phyloP scores from a whole-genome alignment of 345 rosid genomes.

The Sisymbrium altissimum region DNA sequence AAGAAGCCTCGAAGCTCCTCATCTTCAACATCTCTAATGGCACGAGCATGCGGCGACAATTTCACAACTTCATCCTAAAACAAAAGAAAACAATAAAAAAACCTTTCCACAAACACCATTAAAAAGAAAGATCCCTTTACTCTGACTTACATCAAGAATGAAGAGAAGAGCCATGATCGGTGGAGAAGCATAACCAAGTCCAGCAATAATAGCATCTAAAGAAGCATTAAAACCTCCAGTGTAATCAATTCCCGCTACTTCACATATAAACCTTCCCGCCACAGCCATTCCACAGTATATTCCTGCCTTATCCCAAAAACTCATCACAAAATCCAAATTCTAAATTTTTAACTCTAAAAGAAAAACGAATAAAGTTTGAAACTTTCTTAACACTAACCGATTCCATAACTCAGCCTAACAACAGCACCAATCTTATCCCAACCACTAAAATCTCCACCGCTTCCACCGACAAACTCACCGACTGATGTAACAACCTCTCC shows the following conservation, averaged over 20 bases:
- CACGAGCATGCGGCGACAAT: constrained; percentile 92
- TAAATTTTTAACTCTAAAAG: not conserved
- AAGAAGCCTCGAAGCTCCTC: constrained; percentile 93
- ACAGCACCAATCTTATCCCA: constrained; percentile 95
- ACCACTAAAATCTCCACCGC: constrained; percentile 48
- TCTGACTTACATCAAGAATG: constrained; percentile 70
- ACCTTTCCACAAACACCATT: not conserved
- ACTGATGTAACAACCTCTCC: constrained; percentile 77
- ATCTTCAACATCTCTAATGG: constrained; percentile 98
- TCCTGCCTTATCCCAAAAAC: constrained; percentile 37
- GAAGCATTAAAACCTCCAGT: constrained; percentile 76
- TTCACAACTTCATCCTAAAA: constrained; percentile 96
- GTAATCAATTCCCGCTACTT: constrained; percentile 73
- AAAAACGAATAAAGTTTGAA: not conserved
- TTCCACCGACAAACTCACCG: constrained; percentile 56
- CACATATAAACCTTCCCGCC: constrained; percentile 84
- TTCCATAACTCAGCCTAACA: constrained; percentile 77
- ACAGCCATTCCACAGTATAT: constrained; percentile 89
- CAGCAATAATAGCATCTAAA: constrained; percentile 71
- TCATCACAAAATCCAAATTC: not conserved
- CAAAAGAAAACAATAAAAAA: not conserved
- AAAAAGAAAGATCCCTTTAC: not conserved
- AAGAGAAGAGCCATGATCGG: constrained; percentile 97
- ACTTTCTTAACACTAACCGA: constrained; percentile 43
- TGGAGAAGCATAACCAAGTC: constrained; percentile 91